Percentiles rank a stretch among this genome's conserved stretches.
phyloP scores from a whole-genome alignment of 768 basidiomycete species.

The Boletus vermiculosoides region DNA sequence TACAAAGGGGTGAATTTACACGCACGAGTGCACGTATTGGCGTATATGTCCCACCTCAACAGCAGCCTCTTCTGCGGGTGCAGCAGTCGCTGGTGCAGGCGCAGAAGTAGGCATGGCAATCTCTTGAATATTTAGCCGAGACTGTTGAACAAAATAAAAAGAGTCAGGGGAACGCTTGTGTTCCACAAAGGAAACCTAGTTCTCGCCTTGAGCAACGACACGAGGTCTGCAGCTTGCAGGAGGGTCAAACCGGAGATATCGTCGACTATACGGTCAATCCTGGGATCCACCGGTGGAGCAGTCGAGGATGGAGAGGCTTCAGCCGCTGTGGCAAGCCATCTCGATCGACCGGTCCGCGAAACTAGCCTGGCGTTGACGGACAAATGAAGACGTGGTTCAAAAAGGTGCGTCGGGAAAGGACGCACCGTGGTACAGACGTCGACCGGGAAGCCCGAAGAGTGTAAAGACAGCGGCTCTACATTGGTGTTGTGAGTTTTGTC shows the following conservation, averaged over 20 bases:
- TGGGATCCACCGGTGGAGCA: conserved; percentile 53
- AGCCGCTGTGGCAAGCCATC: conserved; percentile 56
- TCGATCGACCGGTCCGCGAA: conserved; percentile 37
- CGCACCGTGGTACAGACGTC: conserved; percentile 13
- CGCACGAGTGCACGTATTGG: not conserved
- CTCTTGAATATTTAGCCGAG: conserved; percentile 94
- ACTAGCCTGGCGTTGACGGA: conserved; percentile 16
- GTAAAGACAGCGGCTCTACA: conserved; percentile 22
- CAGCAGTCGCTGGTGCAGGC: conserved; percentile 48
- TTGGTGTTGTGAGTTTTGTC: not conserved
- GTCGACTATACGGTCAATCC: conserved; percentile 82
- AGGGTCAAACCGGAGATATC: conserved; percentile 87
- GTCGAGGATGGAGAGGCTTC: conserved; percentile 42
- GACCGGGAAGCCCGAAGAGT: conserved; percentile 21
- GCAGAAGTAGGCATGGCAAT: conserved; percentile 86
- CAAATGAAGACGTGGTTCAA: not conserved
- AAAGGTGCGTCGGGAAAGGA: not conserved
- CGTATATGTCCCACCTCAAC: conserved; percentile 49
- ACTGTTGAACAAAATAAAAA: conserved; percentile 41
- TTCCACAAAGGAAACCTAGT: not conserved
- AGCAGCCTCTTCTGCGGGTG: conserved; percentile 58
- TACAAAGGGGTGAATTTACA: conserved; percentile 26
- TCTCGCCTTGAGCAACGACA: conserved; percentile 82
- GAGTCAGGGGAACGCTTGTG: not conserved
- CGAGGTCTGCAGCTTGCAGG: conserved; percentile 93